These are phyloP conservation scores for Elaeis oleifera DNA, from an alignment of 202 grass and related monocot species.

Conservation along the genomic window DNA sequence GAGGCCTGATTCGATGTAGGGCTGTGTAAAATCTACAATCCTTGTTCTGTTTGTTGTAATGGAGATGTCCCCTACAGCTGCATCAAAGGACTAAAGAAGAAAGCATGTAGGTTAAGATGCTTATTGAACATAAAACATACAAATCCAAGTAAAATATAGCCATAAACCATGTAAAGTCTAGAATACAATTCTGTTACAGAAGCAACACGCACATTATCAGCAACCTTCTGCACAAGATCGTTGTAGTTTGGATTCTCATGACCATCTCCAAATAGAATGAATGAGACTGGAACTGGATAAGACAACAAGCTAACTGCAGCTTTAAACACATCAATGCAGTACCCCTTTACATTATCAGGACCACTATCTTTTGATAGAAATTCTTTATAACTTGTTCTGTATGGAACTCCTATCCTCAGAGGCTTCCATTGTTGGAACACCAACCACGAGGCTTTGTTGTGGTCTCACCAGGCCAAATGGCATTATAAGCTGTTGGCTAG, in stretches of 20 bases:
- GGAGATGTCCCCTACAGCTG: constrained; percentile 88
- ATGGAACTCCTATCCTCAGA: constrained; percentile 83
- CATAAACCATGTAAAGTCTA: too few relatives aligned
- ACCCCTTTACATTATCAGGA: constrained; percentile 77
- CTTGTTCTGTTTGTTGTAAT: constrained; percentile 83
- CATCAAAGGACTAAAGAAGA: constrained; percentile 62
- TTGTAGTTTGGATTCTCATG: constrained; percentile 74
- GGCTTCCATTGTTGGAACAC: constrained; percentile 60
- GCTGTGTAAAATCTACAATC: constrained; percentile 93
- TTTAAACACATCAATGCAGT: constrained; percentile 86
- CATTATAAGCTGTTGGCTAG: constrained; percentile 41
- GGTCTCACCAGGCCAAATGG: constrained; percentile 92
- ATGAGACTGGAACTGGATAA: constrained; percentile 53
- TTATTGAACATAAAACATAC: too few relatives aligned
- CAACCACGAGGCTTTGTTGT: constrained; percentile 67
- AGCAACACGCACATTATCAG: constrained; percentile 52
- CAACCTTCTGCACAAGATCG: constrained; percentile 67
- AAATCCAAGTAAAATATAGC: too few relatives aligned
- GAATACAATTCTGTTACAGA: constrained; percentile 15
- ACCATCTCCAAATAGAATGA: constrained; percentile 87
- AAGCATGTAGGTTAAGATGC: neutral
- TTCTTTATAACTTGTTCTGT: constrained; percentile 65
- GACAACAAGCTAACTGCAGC: constrained; percentile 71
- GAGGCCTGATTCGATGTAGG: constrained; percentile 78
- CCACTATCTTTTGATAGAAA: constrained; percentile 61